Conservation (phyloP, 176 grass and related monocot species). For the Rhynchospora tenuis region DNA sequence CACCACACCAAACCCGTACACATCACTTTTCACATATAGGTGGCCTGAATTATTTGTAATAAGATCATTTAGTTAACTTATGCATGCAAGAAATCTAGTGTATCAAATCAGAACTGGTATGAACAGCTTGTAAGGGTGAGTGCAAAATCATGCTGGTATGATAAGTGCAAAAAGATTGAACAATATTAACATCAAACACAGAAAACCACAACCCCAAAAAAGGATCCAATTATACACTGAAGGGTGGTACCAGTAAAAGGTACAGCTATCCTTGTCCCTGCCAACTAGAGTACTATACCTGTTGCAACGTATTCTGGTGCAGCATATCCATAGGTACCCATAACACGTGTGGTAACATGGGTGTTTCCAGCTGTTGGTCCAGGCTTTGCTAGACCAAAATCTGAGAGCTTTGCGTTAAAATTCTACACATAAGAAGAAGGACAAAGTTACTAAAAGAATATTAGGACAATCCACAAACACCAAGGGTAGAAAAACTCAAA, state of each 20-base stretch:
- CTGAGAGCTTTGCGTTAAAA: conserved; percentile 70
- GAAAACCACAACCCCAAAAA: neutral
- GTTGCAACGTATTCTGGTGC: conserved; percentile 93
- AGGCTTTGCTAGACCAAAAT: conserved; percentile 89
- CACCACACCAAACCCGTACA: conserved; percentile 77
- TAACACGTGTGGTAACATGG: conserved; percentile 71
- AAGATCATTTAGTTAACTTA: neutral
- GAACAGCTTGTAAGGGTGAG: neutral
- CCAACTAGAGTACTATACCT: conserved; percentile 30
- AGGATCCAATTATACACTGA: neutral
- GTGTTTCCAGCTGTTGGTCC: conserved; percentile 52
- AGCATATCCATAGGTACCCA: conserved; percentile 88
- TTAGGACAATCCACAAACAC: neutral
- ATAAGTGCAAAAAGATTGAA: neutral
- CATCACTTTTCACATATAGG: conserved; percentile 84
- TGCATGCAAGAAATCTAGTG: neutral
- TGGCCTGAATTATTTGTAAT: conserved; percentile 38
- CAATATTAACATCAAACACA: neutral
- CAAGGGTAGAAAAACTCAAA: neutral
- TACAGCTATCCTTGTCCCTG: neutral
- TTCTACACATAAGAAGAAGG: conserved; percentile 25
- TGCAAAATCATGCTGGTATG: neutral
- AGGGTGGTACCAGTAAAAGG: neutral
- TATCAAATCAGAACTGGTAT: neutral
- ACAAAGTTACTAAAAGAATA: neutral